Percentiles rank a stretch among this genome's conserved stretches.
Conservation (phyloP, 2,329 filamentous ascomycete species). For the Waltergamsia citrina region DNA sequence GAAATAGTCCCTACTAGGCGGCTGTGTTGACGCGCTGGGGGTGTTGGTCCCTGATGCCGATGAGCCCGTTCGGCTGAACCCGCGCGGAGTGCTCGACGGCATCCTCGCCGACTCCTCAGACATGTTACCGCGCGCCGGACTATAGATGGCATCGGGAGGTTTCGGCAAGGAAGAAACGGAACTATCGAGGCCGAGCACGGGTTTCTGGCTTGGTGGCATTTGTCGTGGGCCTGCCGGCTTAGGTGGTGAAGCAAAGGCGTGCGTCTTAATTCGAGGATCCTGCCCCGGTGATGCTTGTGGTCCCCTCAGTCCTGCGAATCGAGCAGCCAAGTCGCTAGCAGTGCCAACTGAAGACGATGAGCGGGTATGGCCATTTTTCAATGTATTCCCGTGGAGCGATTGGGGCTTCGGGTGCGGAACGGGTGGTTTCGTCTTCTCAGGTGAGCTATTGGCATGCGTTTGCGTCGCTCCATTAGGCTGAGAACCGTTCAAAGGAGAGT, state of each 20-base stretch:
- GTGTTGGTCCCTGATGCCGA: conserved; percentile 25
- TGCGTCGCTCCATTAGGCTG: background rate
- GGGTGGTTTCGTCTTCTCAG: conserved; percentile 30
- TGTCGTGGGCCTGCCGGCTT: conserved; percentile 38
- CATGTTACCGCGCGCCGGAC: conserved; percentile 63
- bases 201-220: conserved; percentile 36
- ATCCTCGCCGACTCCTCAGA: conserved; percentile 55
- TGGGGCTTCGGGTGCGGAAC: conserved; percentile 58
- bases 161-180: conserved; percentile 54
- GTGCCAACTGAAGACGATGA: conserved; percentile 16
- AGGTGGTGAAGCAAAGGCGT: conserved; percentile 26
- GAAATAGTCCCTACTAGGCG: conserved; percentile 21
- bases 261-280: conserved; percentile 43
- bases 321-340: conserved; percentile 28
- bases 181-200: conserved; percentile 38
- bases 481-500: no score
- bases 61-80: conserved; percentile 51
- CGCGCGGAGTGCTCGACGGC: conserved; percentile 55
- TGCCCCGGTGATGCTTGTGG: conserved; percentile 30
- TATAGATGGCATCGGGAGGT: conserved; percentile 67
- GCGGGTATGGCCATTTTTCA: conserved; percentile 20
- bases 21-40: conserved; percentile 14
- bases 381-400: conserved; percentile 51
- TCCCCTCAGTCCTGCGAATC: conserved; percentile 48
- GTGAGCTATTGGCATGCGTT: conserved; percentile 8